These are phyloP conservation scores for Cladosporium halotolerans DNA, from an alignment of 2,329 filamentous ascomycete species.

Conservation along the genomic window DNA sequence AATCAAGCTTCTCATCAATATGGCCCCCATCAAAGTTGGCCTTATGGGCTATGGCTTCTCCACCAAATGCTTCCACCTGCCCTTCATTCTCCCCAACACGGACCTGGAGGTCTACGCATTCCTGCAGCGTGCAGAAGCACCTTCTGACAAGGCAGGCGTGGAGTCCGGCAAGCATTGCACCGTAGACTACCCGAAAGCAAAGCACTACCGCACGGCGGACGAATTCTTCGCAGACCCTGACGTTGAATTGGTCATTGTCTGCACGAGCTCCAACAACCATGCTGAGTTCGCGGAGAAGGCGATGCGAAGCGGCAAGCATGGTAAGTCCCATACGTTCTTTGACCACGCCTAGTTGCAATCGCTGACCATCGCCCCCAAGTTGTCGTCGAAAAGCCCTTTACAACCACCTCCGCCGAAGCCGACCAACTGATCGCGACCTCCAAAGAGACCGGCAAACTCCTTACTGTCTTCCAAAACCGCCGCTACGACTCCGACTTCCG, in stretches of 20 bases:
- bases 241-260: constrained; percentile 33
- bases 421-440: constrained; percentile 29
- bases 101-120: constrained; percentile 44
- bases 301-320: constrained; percentile 32
- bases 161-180: constrained; percentile 41
- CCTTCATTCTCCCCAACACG: constrained; percentile 44
- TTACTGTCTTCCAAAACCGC: constrained; percentile 35
- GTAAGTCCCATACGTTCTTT: constrained; percentile 19
- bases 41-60: constrained; percentile 47
- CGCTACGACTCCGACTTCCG: constrained; percentile 36
- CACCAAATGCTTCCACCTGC: constrained; percentile 45
- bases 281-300: constrained; percentile 29
- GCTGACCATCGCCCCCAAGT: constrained; percentile 14
- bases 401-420: constrained; percentile 28
- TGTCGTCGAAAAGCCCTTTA: constrained; percentile 37
- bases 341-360: background rate
- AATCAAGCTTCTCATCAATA: background rate
- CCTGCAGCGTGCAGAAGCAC: constrained; percentile 41
- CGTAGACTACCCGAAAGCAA: constrained; percentile 40
- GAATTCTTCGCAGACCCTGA: constrained; percentile 32
- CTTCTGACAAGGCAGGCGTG: constrained; percentile 22
- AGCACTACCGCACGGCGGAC: constrained; percentile 28
- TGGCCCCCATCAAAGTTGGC: constrained; percentile 41
- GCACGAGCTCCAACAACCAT: constrained; percentile 29
- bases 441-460: constrained; percentile 25